Evolutionary conservation across 1,284 basidiomycete species (phyloP).

Genomic region (Rhizoctonia solani): DNA sequence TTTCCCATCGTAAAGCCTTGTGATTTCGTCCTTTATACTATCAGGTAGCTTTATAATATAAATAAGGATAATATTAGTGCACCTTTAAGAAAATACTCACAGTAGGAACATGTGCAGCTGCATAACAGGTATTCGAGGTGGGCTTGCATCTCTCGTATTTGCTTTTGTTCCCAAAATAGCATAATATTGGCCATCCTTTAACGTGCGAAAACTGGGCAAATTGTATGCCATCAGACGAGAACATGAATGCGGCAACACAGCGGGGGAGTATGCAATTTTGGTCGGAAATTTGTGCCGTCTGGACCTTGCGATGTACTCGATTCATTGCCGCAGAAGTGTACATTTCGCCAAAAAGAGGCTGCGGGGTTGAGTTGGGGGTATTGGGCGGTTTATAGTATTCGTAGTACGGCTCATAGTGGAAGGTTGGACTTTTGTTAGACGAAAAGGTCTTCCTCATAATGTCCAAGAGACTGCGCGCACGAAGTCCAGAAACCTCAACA

Average conservation of each 20-base stretch:
- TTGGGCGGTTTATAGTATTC: not conserved
- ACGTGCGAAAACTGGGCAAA: constrained; percentile 46
- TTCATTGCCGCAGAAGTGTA: too few relatives aligned
- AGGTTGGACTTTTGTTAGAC: not conserved
- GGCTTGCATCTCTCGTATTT: constrained; percentile 44
- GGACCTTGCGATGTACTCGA: too few relatives aligned
- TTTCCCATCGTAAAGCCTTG: not conserved
- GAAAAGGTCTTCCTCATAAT: not conserved
- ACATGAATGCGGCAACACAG: constrained; percentile 44
- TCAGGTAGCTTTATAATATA: not conserved
- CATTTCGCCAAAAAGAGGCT: too few relatives aligned
- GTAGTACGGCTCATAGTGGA: constrained; percentile 15
- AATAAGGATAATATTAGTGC: too few relatives aligned
- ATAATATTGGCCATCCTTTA: constrained; percentile 46
- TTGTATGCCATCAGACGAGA: constrained; percentile 48
- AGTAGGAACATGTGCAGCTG: constrained; percentile 45
- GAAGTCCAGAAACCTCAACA: not conserved
- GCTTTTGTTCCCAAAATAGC: constrained; percentile 43
- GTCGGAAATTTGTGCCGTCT: too few relatives aligned
- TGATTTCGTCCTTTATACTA: not conserved
- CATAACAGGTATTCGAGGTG: constrained; percentile 40
- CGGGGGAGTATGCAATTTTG: too few relatives aligned
- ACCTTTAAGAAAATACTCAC: too few relatives aligned
- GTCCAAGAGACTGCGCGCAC: not conserved
- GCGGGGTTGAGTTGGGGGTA: too few relatives aligned